Evolutionary conservation across 805 yeast species (phyloP), one percentile per base, ranked within the genome.

Genomic region (Kodamaea hsintzibuensis): DNA sequence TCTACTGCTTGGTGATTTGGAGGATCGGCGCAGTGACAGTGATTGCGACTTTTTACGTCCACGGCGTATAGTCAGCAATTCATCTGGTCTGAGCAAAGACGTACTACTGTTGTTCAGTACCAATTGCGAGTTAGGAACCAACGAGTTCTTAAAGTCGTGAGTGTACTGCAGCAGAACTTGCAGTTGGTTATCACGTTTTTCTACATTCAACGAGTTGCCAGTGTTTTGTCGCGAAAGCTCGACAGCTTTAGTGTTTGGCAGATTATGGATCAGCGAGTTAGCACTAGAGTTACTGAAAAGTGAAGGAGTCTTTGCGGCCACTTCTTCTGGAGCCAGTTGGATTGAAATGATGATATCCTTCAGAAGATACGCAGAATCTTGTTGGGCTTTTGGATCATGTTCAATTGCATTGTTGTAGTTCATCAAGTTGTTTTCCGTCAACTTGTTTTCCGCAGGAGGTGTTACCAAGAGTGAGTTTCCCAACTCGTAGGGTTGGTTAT

Each of bases 261-360:
- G 67, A 43, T 76, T 71, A 47, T 53, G 55, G 16, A 53, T 55
- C 0, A 70, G 65, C 1, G 75, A 70, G 56, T 68, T 70, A 33
- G 68, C 71, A 18, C 75, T 70, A 1, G 86, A 79, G 55, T 80
- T 76, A 48, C 82, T 77, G 64, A 84, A 83, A 13, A 84, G 65
- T 0, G 87, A 82, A 0, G 86, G 86, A 0, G 86, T 82, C 42
- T 68, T 71, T 3, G 77, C 78, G 1, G 67, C 68, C 6, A 70
- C 65, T 7, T 62, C 69, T n/a, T 76, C 78, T 5, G 82, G 74
- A 2, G 75, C 61, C 22, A 53, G 62, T 2, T 66, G 63, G 38
- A 64, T 64, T 30, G 67, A 60, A 25, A 62, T 60, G 19, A 58
- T 59, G 22, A 59, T 57, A 27, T 56, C 57, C 47, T 46, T 22